These are phyloP conservation scores for Labyrinthula sp. DNA, from an alignment of 352 stramenopile species.

Conservation along the genomic window DNA sequence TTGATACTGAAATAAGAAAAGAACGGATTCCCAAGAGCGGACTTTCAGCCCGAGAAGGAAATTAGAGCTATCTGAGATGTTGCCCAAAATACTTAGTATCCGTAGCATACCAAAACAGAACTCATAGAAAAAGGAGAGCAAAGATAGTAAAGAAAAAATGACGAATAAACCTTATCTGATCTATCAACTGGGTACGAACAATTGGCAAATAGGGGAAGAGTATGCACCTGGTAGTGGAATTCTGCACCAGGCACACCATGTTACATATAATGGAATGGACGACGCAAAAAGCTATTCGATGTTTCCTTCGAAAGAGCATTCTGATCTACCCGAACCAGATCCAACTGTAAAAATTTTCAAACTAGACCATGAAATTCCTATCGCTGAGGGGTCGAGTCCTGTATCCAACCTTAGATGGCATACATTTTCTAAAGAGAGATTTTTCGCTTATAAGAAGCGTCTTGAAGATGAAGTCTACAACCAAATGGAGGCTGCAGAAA, in stretches of 20 bases:
- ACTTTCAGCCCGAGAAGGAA: no score
- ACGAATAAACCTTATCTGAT: conserved; percentile 10
- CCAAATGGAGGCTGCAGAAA: conserved; percentile 16
- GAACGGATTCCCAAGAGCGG: no score
- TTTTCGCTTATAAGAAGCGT: conserved; percentile 4
- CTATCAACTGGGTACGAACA: conserved; percentile 21
- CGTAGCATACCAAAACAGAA: no score
- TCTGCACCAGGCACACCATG: conserved; percentile 20
- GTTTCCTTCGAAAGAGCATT: conserved; percentile 12
- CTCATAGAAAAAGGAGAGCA: no score
- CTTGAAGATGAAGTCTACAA: conserved; percentile 15
- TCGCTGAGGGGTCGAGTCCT: conserved; percentile 5
- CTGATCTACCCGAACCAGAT: conserved; percentile 5
- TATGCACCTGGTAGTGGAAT: conserved; percentile 8
- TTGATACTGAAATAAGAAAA: no score
- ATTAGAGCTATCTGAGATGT: no score
- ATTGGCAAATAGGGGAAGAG: conserved; percentile 19
- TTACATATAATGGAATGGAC: conserved; percentile 8
- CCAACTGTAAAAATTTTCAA: conserved; percentile 17
- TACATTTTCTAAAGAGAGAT: conserved; percentile 11
- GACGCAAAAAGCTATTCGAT: conserved; percentile 14
- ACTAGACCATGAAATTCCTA: conserved; percentile 16
- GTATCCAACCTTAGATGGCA: conserved; percentile 17
- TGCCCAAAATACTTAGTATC: no score
- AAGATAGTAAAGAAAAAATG: no score